Evolutionary conservation across 2,329 filamentous ascomycete genomes (phyloP).

Genomic region (Botrytis hyacinthi): DNA sequence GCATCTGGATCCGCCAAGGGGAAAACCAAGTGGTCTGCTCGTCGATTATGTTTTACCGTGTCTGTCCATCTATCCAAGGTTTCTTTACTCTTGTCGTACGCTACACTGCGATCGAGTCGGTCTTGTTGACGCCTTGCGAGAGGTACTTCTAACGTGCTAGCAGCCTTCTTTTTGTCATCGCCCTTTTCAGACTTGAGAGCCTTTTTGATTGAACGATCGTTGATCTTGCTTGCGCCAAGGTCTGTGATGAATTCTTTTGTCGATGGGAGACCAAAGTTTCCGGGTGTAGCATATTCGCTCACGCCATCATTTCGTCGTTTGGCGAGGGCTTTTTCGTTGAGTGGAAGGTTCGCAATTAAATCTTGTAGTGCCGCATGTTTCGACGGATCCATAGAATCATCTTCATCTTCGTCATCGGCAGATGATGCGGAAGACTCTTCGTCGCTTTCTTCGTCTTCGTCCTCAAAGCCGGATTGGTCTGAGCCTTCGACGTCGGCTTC

Average conservation of each 20-base stretch:
- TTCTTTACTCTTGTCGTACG: constrained; percentile 88
- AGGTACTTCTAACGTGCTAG: constrained; percentile 70
- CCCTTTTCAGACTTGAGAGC: constrained; percentile 72
- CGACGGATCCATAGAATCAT: constrained; percentile 43
- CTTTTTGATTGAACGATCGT: constrained; percentile 73
- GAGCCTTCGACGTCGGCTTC: constrained; percentile 22
- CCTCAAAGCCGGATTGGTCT: constrained; percentile 45
- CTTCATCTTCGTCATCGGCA: constrained; percentile 45
- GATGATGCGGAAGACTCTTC: constrained; percentile 53
- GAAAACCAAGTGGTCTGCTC: constrained; percentile 87
- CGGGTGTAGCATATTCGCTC: constrained; percentile 61
- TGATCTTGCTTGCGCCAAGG: constrained; percentile 66
- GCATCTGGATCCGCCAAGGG: constrained; percentile 72
- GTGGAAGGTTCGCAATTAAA: constrained; percentile 64
- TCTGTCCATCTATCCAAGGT: constrained; percentile 89
- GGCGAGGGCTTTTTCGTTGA: constrained; percentile 33
- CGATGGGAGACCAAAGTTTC: constrained; percentile 55
- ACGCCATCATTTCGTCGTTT: constrained; percentile 44
- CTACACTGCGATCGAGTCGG: constrained; percentile 74
- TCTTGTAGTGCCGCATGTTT: constrained; percentile 64
- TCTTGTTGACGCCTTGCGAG: constrained; percentile 85
- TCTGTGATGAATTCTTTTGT: constrained; percentile 61
- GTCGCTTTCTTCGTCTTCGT: constrained; percentile 51
- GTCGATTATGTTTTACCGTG: constrained; percentile 89
- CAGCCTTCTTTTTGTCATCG: constrained; percentile 50